Evolutionary conservation across 129 eudicot species (phyloP), one percentile per base, ranked within the genome.

Genomic region (Flaveria bidentis): DNA sequence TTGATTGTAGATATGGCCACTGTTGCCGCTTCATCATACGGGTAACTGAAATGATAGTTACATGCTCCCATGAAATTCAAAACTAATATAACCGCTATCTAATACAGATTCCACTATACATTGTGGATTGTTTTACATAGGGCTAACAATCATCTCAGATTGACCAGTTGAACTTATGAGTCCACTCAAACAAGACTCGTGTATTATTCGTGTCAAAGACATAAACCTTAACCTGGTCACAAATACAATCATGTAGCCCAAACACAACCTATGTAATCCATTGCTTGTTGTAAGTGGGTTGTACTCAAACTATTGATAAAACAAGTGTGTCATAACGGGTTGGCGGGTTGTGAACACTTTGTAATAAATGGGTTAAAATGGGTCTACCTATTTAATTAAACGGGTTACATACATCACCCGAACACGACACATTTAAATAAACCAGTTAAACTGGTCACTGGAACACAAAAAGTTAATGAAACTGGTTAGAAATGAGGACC

Each of bases 11-110:
- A 91, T 55, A 95, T 86, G 77, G 99, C 97, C 83, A 89, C 87
- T 67, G 82, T 69, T 20, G 99, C 99, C 62, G 99, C 99, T 82
- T 95, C 99, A 26, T 90, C 96, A 71, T 23, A 87, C 44, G 99
- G 99, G 81, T 95, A 95, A 67, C 99, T 95, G 92, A 71, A 79
- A 69, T 33, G 33, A 52, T 69, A 81, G 53, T 82, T 44, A 45
- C 25, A 55, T 13, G 39, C 56, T 53, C 71, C 56, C 0, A 2
- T 67, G 28, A 77, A 39, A 49, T 42, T 22, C 16, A 46, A 22
- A 76, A 57, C 14, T 57, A 42, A 30, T 17, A 76, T 36, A 58
- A 66, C 57, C 52, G 12, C 46, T 26, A 42, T 10, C 36, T 9
- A 10, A 41, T 20, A 49, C 39, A 4, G 36, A 22, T 61, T 18